phyloP scores from a whole-genome alignment of 2,329 filamentous ascomycete species.

The Zymoseptoria pseudotritici region DNA sequence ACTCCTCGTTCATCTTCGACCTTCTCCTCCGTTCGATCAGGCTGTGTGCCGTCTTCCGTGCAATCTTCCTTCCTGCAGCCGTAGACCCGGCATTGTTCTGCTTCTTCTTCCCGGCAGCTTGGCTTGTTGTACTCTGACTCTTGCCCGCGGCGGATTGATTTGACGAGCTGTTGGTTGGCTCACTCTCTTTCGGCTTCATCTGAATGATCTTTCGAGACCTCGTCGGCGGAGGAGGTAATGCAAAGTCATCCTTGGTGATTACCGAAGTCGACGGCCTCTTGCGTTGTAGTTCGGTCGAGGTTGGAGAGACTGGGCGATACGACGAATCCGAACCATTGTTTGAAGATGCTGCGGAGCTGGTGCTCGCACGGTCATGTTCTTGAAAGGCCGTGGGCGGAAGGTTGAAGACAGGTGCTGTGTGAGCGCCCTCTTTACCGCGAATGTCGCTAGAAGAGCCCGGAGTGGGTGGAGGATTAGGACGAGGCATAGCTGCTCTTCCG shows the following conservation, averaged over 20 bases:
- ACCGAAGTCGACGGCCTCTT: slow-evolving; percentile 6
- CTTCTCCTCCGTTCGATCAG: slow-evolving; percentile 82
- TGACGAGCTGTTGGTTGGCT: slow-evolving; percentile 2
- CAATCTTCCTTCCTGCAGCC: slow-evolving; percentile 86
- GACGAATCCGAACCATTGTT: slow-evolving; percentile 46
- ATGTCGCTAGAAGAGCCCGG: slow-evolving; percentile 76
- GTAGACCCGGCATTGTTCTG: slow-evolving; percentile 62
- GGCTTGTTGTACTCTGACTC: slow-evolving; percentile 14
- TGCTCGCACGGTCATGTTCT: slow-evolving; percentile 38
- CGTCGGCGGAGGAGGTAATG: slow-evolving; percentile 84
- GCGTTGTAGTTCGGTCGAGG: slow-evolving; percentile 29
- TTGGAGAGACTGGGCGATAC: slow-evolving; percentile 40
- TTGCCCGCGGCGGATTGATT: slow-evolving; percentile 13
- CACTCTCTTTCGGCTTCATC: slow-evolving; percentile 64
- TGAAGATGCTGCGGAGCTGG: slow-evolving; percentile 41
- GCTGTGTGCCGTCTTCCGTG: slow-evolving; percentile 91
- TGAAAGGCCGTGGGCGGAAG: slow-evolving; percentile 67
- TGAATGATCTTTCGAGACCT: slow-evolving; percentile 94
- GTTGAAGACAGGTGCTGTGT: slow-evolving; percentile 62
- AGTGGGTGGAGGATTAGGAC: slow-evolving; percentile 60
- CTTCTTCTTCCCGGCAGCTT: slow-evolving; percentile 60
- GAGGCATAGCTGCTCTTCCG: slow-evolving; percentile 50
- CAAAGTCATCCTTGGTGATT: slow-evolving; percentile 56
- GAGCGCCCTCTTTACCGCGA: slow-evolving; percentile 57
- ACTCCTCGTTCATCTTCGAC: slow-evolving; percentile 99